A percentile compares a stretch with the other conserved stretches of the same genome.
phyloP scores from a whole-genome alignment of 768 basidiomycete species.

The Cystobasidium tubakii region DNA sequence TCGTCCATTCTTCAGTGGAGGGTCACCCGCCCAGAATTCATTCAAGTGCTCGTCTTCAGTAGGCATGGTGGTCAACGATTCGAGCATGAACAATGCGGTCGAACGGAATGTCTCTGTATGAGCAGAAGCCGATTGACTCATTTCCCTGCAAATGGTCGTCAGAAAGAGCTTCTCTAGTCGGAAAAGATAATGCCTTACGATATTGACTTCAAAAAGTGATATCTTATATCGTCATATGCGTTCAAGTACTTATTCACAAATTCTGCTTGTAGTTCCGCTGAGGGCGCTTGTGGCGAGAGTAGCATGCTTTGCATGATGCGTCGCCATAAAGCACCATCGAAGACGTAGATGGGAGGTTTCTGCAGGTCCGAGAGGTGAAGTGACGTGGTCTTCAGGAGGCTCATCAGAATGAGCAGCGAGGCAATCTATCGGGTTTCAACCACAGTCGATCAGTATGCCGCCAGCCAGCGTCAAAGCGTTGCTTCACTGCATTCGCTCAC shows the following conservation, averaged over 20 bases:
- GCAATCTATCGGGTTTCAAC: slow-evolving; percentile 55
- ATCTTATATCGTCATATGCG: slow-evolving; percentile 73
- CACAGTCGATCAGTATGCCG: slow-evolving; percentile 14
- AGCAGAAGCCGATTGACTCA: slow-evolving; percentile 48
- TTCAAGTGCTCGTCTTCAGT: slow-evolving; percentile 64
- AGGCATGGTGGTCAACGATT: slow-evolving; percentile 67
- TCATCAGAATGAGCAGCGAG: slow-evolving; percentile 68
- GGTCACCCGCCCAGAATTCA: slow-evolving; percentile 70
- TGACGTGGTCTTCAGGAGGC: slow-evolving; percentile 71
- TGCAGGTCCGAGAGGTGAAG: slow-evolving; percentile 58
- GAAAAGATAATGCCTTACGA: slow-evolving; percentile 53
- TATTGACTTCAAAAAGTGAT: slow-evolving; percentile 74
- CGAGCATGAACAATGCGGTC: slow-evolving; percentile 62
- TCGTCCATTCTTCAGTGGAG: slow-evolving; percentile 46
- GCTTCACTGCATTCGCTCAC: not conserved
- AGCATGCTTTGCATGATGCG: slow-evolving; percentile 49
- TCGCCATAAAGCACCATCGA: slow-evolving; percentile 30
- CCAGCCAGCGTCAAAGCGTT: not conserved
- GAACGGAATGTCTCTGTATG: slow-evolving; percentile 31
- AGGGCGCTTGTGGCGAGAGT: slow-evolving; percentile 50
- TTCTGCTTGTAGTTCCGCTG: slow-evolving; percentile 54
- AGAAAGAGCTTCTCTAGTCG: not conserved
- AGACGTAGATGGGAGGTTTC: slow-evolving; percentile 66
- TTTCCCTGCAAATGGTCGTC: slow-evolving; percentile 48
- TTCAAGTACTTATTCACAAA: slow-evolving; percentile 71